phyloP scores from a whole-genome alignment of 106 monocot species.

The Alisma plantagoaquatica region DNA sequence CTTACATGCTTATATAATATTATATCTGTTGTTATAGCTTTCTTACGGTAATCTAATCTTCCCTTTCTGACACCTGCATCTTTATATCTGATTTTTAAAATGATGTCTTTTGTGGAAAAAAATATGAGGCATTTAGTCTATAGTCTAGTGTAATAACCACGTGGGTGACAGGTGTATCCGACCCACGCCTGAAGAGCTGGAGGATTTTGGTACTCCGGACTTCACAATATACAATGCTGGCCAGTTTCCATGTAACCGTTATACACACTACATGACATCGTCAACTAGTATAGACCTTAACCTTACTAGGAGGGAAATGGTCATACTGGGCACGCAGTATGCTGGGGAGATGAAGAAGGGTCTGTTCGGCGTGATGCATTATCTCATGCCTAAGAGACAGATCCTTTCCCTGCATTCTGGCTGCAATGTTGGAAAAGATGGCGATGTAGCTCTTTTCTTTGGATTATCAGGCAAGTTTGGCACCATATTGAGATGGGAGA shows the following conservation, averaged over 20 bases:
- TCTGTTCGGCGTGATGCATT: constrained; percentile 96
- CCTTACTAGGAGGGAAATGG: constrained; percentile 91
- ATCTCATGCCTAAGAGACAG: constrained; percentile 87
- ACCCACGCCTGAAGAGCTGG: constrained; percentile 86
- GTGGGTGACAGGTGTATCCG: constrained; percentile 77
- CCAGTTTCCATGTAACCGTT: constrained; percentile 94
- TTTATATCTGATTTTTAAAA: no score
- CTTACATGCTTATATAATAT: no score
- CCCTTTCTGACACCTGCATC: no score
- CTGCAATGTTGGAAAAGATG: constrained; percentile 88
- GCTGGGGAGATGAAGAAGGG: constrained; percentile 99
- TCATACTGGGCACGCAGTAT: constrained; percentile 92
- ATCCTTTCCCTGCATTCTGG: constrained; percentile 90
- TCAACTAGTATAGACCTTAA: constrained; percentile 94
- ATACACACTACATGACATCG: constrained; percentile 99
- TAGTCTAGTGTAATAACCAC: constrained; percentile 4
- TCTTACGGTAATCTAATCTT: no score
- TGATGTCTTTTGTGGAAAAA: no score
- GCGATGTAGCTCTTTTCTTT: constrained; percentile 97
- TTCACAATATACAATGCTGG: constrained; percentile 98
- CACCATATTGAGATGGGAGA: constrained; percentile 20
- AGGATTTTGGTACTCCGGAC: constrained; percentile 85
- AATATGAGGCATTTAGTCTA: constrained; percentile 5
- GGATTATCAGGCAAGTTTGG: constrained; percentile 75
- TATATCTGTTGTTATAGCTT: no score